Evolutionary conservation across 495 filamentous ascomycete species (phyloP), one percentile per base, ranked within the genome.

Genomic region (Parathielavia appendiculata): DNA sequence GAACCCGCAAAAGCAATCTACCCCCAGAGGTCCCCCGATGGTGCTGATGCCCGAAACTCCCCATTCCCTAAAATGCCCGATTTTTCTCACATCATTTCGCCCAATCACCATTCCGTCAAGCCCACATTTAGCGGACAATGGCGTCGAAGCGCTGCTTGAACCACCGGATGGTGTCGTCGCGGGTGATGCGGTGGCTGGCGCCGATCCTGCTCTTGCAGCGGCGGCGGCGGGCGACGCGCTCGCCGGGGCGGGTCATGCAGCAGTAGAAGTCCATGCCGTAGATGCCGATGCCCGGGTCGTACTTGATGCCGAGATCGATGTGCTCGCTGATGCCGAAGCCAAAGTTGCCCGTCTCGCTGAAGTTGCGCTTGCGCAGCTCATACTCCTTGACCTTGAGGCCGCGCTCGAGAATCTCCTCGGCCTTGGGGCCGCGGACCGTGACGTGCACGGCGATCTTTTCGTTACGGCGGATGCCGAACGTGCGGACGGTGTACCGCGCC

Each of bases 261-360:
- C 86, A 90, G 88, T 96, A 99, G 85, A 99, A 99, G 83, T 99
- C 95, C 95, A 99, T 99, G 78, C 95, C 95, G 84, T 99, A 99
- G 79, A 99, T 97, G 84, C 92, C 92, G 68, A 97, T 97, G 57
- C 84, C 89, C 59, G 93, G 93, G 85, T 98, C 93, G 81, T 98
- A 98, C 86, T 99, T 99, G 88, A 99, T 97, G 70, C 95, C 95
- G 72, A 99, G 83, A 86, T 99, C 95, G 78, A 99, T 99, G 84
- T 99, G 95, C 79, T 99, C 95, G 82, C 82, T 88, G 82, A 99
- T 99, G 81, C 95, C 93, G 86, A 99, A 99, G 66, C 93, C 93
- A 76, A 99, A 99, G 86, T 98, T 97, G 69, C 93, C 93, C 67
- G 92, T 96, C 84, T 96, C 89, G 71, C 87, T 91, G 87, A 99